Percentiles rank a stretch among this genome's conserved stretches.
These are phyloP conservation scores for Mortierella sp. DNA, from an alignment of 371 early-diverging fungal species.

Conservation along the genomic window DNA sequence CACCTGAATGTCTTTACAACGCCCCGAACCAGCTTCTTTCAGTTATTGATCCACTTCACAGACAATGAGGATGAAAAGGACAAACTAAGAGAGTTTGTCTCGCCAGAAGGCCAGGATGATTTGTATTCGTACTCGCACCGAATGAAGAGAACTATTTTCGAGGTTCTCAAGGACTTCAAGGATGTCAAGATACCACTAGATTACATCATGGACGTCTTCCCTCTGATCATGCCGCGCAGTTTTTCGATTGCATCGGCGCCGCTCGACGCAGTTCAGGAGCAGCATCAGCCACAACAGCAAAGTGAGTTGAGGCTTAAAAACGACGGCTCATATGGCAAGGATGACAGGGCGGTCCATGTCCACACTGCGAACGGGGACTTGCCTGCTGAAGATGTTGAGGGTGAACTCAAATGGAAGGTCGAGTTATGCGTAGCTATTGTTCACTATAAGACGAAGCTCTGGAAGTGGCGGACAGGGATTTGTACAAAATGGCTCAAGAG, in stretches of 20 bases:
- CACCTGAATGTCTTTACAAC: conserved; percentile 87
- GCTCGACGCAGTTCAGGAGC: conserved; percentile 29
- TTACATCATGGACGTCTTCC: conserved; percentile 88
- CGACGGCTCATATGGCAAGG: neutral
- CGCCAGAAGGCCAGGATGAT: conserved; percentile 89
- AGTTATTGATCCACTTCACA: conserved; percentile 85
- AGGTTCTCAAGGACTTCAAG: conserved; percentile 87
- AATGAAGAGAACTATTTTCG: conserved; percentile 81
- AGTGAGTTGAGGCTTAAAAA: too few relatives aligned
- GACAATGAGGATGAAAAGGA: conserved; percentile 77
- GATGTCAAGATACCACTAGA: conserved; percentile 78
- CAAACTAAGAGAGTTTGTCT: conserved; percentile 82
- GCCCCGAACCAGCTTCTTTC: conserved; percentile 91
- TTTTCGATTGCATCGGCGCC: conserved; percentile 87
- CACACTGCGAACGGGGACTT: conserved; percentile 27
- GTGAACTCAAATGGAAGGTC: conserved; percentile 56
- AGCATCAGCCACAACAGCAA: conserved; percentile 6
- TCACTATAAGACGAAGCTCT: conserved; percentile 81
- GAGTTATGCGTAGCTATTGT: conserved; percentile 90
- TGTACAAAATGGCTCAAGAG: conserved; percentile 83
- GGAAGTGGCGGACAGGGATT: conserved; percentile 79
- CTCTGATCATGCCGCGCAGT: conserved; percentile 78
- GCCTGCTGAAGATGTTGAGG: conserved; percentile 7
- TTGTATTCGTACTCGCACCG: conserved; percentile 85
- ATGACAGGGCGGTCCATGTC: neutral